Evolutionary conservation across 2,329 filamentous ascomycete genomes (phyloP).

Genomic region (Paraphoma sp.): DNA sequence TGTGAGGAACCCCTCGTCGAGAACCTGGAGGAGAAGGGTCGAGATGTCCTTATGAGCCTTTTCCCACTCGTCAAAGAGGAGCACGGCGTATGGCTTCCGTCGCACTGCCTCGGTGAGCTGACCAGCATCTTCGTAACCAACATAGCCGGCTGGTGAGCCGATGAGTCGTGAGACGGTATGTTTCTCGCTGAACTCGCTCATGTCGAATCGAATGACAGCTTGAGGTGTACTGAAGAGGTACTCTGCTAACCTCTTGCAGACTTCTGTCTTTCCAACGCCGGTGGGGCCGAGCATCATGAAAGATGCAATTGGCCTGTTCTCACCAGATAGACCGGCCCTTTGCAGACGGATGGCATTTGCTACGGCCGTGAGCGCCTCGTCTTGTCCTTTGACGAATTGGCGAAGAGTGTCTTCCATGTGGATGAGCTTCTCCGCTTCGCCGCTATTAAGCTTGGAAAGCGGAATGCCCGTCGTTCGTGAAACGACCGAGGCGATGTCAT

Average conservation of each 20-base stretch:
- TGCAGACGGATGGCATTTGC: conserved; percentile 94
- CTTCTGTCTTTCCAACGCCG: conserved; percentile 94
- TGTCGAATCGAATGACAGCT: conserved; percentile 93
- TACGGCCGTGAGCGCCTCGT: conserved; percentile 89
- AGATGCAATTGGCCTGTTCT: conserved; percentile 88
- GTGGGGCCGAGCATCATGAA: conserved; percentile 99
- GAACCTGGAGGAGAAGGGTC: conserved; percentile 86
- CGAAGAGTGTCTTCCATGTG: conserved; percentile 93
- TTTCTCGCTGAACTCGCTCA: conserved; percentile 98
- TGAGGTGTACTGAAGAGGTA: conserved; percentile 93
- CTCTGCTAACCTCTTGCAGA: conserved; percentile 92
- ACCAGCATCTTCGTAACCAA: conserved; percentile 95
- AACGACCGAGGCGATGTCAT: conserved; percentile 93
- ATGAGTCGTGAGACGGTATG: conserved; percentile 94
- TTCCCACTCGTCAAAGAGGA: conserved; percentile 97
- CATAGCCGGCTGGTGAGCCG: conserved; percentile 90
- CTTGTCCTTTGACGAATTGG: conserved; percentile 86
- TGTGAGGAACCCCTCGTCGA: conserved; percentile 95
- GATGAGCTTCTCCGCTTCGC: conserved; percentile 92
- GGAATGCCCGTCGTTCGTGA: conserved; percentile 92
- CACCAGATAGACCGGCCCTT: conserved; percentile 86
- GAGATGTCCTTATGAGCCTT: conserved; percentile 97
- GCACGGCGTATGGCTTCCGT: conserved; percentile 91
- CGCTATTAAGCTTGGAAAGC: conserved; percentile 87
- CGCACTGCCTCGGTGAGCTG: conserved; percentile 95